phyloP scores from a whole-genome alignment of 768 basidiomycete species.

The Tricholoma terreum region DNA sequence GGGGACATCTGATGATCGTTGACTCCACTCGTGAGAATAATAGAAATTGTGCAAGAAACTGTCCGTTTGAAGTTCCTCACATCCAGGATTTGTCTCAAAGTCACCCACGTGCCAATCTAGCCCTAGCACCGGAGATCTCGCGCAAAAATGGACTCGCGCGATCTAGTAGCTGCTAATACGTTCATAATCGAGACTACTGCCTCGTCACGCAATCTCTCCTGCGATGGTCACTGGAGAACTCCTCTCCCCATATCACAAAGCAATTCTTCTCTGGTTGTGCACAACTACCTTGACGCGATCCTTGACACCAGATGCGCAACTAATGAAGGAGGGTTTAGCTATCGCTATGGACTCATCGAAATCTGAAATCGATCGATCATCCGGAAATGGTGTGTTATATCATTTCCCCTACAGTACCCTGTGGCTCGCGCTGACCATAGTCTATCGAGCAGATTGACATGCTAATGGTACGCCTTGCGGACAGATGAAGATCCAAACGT shows the following conservation, averaged over 20 bases:
- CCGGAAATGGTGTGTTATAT: conserved; percentile 71
- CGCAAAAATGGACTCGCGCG: no score
- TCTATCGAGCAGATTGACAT: conserved; percentile 85
- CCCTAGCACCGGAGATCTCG: no score
- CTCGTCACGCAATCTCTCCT: conserved; percentile 67
- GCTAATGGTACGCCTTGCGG: conserved; percentile 67
- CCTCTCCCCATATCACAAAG: conserved; percentile 32
- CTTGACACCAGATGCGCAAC: conserved; percentile 78
- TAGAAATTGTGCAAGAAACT: no score
- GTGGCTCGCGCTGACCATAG: conserved; percentile 33
- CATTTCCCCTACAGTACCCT: background rate
- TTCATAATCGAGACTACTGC: no score
- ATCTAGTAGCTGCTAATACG: no score
- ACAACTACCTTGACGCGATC: conserved; percentile 67
- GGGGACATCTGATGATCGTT: no score
- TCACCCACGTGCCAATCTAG: no score
- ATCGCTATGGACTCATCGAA: conserved; percentile 55
- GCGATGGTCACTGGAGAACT: conserved; percentile 81
- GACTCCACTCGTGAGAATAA: no score
- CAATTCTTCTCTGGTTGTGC: conserved; percentile 30
- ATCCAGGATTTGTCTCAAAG: no score
- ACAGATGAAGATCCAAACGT: background rate
- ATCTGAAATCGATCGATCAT: conserved; percentile 65
- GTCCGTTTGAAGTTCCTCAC: no score
- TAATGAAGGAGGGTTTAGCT: conserved; percentile 79